Evolutionary conservation across 768 basidiomycete species (phyloP).

Genomic region (Brasilioporus rufonigricans): DNA sequence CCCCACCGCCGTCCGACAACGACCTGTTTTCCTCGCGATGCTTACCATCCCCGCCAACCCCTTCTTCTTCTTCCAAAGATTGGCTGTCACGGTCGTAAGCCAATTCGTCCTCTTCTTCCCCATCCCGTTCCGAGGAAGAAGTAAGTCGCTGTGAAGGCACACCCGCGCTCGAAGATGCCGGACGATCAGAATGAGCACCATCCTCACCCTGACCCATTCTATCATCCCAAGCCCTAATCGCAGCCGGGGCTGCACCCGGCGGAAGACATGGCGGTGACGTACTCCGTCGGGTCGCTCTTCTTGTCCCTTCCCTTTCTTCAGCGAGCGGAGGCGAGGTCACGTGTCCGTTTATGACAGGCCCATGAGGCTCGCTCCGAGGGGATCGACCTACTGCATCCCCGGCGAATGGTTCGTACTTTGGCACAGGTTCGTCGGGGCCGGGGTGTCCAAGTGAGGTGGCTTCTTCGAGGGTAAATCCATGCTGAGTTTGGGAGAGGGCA

Average conservation of each 20-base stretch:
- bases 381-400: neutral
- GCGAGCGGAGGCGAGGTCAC: constrained; percentile 2
- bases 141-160: constrained; percentile 33
- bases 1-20: constrained; percentile 10
- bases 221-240: constrained; percentile 37
- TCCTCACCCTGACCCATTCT: constrained; percentile 33
- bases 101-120: constrained; percentile 27
- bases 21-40: constrained; percentile 11
- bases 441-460: constrained; percentile 17
- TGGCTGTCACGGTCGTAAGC: constrained; percentile 25
- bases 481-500: constrained; percentile 33
- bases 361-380: constrained; percentile 19
- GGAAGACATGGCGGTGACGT: constrained; percentile 41
- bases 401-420: constrained; percentile 35
- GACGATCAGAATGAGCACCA: constrained; percentile 30
- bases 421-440: constrained; percentile 34
- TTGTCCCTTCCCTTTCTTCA: constrained; percentile 15
- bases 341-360: constrained; percentile 16
- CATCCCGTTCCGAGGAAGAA: constrained; percentile 32
- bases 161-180: constrained; percentile 32
- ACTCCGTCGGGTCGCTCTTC: constrained; percentile 30
- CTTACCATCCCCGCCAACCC: constrained; percentile 6
- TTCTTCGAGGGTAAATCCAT: constrained; percentile 25
- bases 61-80: constrained; percentile 5
- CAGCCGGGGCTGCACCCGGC: constrained; percentile 40